phyloP scores from a whole-genome alignment of 2,329 filamentous ascomycete species.

The Colletotrichum limetticola region DNA sequence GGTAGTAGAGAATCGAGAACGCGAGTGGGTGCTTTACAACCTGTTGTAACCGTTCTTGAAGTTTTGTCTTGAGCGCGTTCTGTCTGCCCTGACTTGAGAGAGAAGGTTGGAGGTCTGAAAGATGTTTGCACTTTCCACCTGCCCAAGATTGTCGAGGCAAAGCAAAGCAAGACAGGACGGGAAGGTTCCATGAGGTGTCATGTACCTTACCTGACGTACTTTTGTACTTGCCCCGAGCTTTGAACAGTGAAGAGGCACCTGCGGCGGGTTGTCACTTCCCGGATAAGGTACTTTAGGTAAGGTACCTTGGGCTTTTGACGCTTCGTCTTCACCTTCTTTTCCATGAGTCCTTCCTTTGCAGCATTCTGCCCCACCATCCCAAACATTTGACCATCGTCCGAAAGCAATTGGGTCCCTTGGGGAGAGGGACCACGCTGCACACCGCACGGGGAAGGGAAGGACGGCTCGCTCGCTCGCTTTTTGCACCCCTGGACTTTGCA shows the following conservation, averaged over 20 bases:
- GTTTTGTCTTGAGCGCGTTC: background rate
- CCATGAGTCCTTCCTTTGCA: background rate
- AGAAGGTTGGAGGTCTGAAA: background rate
- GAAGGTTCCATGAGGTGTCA: background rate
- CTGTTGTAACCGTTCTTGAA: background rate
- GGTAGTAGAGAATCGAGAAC: background rate
- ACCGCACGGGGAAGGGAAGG: background rate
- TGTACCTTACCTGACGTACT: background rate
- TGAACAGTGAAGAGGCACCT: background rate
- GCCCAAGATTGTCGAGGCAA: background rate
- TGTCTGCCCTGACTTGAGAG: background rate
- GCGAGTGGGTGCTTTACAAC: background rate
- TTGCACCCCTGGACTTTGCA: background rate
- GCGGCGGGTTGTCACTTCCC: background rate
- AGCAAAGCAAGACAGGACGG: background rate
- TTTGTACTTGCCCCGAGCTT: background rate
- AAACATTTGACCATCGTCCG: conserved; percentile 19
- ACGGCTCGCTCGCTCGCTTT: background rate
- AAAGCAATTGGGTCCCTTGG: conserved; percentile 10
- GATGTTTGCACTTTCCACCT: background rate
- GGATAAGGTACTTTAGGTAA: background rate
- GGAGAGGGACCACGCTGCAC: no score
- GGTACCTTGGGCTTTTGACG: no score
- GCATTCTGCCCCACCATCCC: conserved; percentile 17
- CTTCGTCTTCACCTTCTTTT: background rate